Percentiles rank a stretch among this genome's conserved stretches.
phyloP scores from a whole-genome alignment of 495 filamentous ascomycete species.

The Aspergillus olivimuriae region DNA sequence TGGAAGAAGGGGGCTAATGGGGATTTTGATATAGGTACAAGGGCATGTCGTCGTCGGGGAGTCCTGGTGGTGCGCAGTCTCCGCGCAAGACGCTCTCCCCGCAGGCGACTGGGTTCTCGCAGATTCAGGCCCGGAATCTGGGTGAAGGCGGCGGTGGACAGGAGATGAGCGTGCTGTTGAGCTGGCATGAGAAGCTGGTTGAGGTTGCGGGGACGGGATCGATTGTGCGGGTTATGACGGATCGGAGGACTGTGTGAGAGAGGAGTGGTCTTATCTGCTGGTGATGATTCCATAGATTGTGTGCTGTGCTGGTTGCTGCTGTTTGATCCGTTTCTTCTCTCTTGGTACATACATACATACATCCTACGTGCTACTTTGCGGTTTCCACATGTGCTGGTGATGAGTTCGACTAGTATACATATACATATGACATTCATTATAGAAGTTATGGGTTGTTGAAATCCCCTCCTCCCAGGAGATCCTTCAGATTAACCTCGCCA shows the following conservation, averaged over 20 bases:
- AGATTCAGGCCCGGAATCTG: constrained; percentile 63
- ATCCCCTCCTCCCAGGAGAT: constrained; percentile 63
- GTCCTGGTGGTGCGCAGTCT: constrained; percentile 27
- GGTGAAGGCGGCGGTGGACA: constrained; percentile 72
- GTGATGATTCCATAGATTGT: too few relatives aligned
- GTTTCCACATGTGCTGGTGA: neutral
- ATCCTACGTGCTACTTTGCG: neutral
- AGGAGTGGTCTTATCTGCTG: neutral
- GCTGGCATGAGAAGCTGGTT: constrained; percentile 94
- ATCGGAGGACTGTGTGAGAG: constrained; percentile 72
- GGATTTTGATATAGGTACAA: constrained; percentile 81
- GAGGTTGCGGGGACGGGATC: constrained; percentile 81
- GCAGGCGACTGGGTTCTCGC: constrained; percentile 81
- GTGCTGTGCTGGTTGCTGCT: too few relatives aligned
- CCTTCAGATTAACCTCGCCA: constrained; percentile 75
- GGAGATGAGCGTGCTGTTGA: constrained; percentile 87
- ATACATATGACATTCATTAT: neutral
- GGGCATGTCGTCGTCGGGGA: constrained; percentile 60
- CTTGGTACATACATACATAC: constrained; percentile 5
- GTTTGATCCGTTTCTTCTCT: constrained; percentile 4
- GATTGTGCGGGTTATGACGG: constrained; percentile 87
- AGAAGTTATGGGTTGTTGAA: constrained; percentile 22
- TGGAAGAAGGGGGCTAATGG: too few relatives aligned
- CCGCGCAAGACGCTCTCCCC: constrained; percentile 57
- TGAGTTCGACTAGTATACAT: constrained; percentile 19